phyloP scores from a whole-genome alignment of 2,329 filamentous ascomycete genomes.

The Xenosphaeropsis pyriputrescens region DNA sequence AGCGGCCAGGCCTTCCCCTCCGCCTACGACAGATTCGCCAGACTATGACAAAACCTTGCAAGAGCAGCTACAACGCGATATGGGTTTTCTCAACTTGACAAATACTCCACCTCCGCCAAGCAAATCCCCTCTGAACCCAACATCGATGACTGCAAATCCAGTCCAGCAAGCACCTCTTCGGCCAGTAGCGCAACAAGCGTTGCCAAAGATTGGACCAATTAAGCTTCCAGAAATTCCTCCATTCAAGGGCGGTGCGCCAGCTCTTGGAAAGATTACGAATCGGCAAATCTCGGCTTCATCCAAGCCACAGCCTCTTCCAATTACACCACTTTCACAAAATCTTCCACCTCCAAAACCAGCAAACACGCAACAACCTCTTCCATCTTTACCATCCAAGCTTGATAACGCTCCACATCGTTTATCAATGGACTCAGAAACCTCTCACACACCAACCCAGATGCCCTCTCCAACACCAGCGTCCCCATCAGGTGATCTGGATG shows the following conservation, averaged over 20 bases:
- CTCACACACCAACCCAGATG: constrained; percentile 30
- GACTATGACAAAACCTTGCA: constrained; percentile 48
- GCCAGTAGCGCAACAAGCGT: constrained; percentile 17
- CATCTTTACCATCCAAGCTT: constrained; percentile 17
- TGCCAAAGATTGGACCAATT: constrained; percentile 19
- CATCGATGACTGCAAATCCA: constrained; percentile 7
- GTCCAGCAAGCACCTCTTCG: constrained; percentile 9
- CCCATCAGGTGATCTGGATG: constrained; percentile 60
- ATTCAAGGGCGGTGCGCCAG: constrained; percentile 15
- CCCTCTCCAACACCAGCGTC: constrained; percentile 41
- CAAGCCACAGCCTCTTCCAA: constrained; percentile 13
- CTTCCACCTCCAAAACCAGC: constrained; percentile 6
- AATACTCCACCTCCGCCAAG: constrained; percentile 5
- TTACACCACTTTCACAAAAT: constrained; percentile 7
- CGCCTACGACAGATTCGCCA: constrained; percentile 32
- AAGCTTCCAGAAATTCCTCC: constrained; percentile 21
- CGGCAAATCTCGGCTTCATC: constrained; percentile 10
- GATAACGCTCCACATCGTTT: constrained; percentile 16
- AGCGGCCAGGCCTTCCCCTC: constrained; percentile 28
- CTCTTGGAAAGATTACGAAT: constrained; percentile 15
- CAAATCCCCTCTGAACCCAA: constrained; percentile 12
- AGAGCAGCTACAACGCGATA: constrained; percentile 48
- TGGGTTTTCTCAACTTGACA: constrained; percentile 38
- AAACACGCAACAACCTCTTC: constrained; percentile 14
- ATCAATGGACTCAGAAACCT: constrained; percentile 9